phyloP scores from a whole-genome alignment of 2,329 filamentous ascomycete species.

The Diaporthe aspalathi region DNA sequence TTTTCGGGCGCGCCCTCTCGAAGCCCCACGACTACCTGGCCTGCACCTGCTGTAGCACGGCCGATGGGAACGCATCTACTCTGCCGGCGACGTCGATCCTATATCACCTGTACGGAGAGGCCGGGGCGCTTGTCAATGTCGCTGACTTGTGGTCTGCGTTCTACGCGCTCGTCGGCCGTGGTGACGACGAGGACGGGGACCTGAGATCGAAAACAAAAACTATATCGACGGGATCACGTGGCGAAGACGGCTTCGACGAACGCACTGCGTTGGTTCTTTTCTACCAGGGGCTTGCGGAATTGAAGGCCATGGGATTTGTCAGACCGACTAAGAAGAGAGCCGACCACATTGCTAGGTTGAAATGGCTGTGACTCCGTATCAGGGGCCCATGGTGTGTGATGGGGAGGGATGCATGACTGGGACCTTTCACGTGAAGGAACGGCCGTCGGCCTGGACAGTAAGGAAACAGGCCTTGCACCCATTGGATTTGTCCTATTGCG shows the following conservation, averaged over 20 bases:
- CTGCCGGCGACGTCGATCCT: constrained; percentile 78
- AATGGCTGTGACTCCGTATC: constrained; percentile 69
- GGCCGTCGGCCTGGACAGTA: not conserved
- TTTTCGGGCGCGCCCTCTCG: constrained; percentile 77
- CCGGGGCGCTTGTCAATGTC: constrained; percentile 80
- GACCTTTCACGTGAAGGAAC: constrained; percentile 14
- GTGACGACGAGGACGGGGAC: constrained; percentile 53
- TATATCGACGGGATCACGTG: constrained; percentile 42
- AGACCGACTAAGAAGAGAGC: constrained; percentile 91
- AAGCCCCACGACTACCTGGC: constrained; percentile 82
- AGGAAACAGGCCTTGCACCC: not conserved
- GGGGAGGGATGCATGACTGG: constrained; percentile 1
- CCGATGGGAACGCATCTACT: constrained; percentile 63
- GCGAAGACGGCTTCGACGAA: constrained; percentile 59
- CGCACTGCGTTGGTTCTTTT: constrained; percentile 78
- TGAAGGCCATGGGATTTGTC: constrained; percentile 87
- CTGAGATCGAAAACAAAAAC: constrained; percentile 49
- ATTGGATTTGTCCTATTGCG: constrained; percentile 26
- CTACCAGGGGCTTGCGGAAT: constrained; percentile 85
- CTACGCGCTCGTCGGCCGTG: constrained; percentile 67
- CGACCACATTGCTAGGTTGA: constrained; percentile 92
- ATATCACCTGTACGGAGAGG: constrained; percentile 84
- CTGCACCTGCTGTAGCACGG: constrained; percentile 73
- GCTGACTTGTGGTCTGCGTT: constrained; percentile 85
- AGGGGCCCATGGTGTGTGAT: constrained; percentile 7